Evolutionary conservation across 1,284 basidiomycete species (phyloP), one percentile per base, ranked within the genome.

Genomic region (Irpex sp.): DNA sequence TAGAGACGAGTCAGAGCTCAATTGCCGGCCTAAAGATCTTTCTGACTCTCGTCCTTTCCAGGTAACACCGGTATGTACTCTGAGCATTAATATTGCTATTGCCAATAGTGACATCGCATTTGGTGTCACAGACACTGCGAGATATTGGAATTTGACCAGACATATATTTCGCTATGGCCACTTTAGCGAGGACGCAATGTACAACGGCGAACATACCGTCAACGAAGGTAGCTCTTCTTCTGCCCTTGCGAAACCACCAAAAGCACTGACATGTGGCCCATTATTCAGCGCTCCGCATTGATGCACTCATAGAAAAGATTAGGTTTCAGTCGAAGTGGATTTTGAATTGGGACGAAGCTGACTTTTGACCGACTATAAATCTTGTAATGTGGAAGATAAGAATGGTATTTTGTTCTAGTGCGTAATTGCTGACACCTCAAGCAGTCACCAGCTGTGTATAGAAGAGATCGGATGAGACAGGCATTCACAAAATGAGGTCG

Each of bases 201-300:
- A 68, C 66, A 74, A 74, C 46, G 73, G 73, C 5, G 78, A 87
- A 8, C 91, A 92, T 71, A 90, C 90, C 0, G 75, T 81, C 8
- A 77, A 83, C 54, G 82, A 82, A 73, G 61, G 61, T 62, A 0
- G 5, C 43, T 57, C 8, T 33, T 33, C 31, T 33, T 19, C 49
- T 26, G 37, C 9, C 1, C 7, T 17, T 37, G 26, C 19, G 37
- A 33, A 33, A 33, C 31, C 60, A 31, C 56, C 67, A 13, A 63
- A 61, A 8, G 31, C 15, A 19, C 31, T 53, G 61, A 31, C 13
- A 19, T 17, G 21, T 6, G 3, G 35, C 31, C 6, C 17, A 37
- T 39, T 43, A 15, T 21, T 2, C 17, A 71, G 71, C 69, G 15
- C 62, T 70, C 15, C 63, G 63, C 21, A 68, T 63, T 2, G 63